Evolutionary conservation across 2,329 filamentous ascomycete genomes (phyloP).

Genomic region (Achaetomium macrosporum): DNA sequence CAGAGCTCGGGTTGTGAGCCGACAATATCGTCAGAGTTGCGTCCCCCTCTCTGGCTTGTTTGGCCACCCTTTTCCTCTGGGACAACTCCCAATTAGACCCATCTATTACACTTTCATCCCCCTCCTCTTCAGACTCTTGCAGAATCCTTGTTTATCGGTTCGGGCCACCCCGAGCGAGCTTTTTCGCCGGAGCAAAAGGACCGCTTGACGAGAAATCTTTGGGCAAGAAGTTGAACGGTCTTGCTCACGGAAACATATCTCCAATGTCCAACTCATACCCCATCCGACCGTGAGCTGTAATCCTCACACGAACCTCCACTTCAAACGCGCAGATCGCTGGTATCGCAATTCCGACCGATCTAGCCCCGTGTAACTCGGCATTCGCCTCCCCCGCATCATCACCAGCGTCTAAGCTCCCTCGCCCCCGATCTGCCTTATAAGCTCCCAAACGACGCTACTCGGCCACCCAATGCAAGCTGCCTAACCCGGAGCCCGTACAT

Average conservation of each 20-base stretch:
- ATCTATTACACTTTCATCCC: background rate
- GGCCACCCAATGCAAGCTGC: background rate
- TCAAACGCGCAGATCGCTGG: background rate
- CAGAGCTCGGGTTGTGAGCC: constrained; percentile 1
- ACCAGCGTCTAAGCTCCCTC: constrained; percentile 14
- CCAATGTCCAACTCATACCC: constrained; percentile 16
- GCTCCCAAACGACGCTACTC: background rate
- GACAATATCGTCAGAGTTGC: constrained; percentile 25
- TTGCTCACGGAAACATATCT: constrained; percentile 13
- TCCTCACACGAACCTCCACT: constrained; percentile 15
- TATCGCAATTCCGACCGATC: background rate
- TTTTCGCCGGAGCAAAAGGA: constrained; percentile 18
- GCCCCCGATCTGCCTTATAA: background rate
- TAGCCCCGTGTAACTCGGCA: constrained; percentile 6
- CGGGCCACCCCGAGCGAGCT: constrained; percentile 12
- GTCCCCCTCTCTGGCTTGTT: constrained; percentile 12
- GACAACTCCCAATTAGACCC: constrained; percentile 7
- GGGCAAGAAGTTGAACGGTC: constrained; percentile 6
- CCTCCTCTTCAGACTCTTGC: background rate
- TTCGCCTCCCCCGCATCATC: constrained; percentile 15
- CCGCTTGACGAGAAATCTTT: constrained; percentile 8
- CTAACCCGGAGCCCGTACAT: background rate
- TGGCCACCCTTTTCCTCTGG: constrained; percentile 16
- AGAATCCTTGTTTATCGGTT: constrained; percentile 4
- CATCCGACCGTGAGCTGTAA: constrained; percentile 19